These are phyloP conservation scores for Erysimum cheiranthoides DNA, from an alignment of 345 rosid genomes.

Conservation along the genomic window DNA sequence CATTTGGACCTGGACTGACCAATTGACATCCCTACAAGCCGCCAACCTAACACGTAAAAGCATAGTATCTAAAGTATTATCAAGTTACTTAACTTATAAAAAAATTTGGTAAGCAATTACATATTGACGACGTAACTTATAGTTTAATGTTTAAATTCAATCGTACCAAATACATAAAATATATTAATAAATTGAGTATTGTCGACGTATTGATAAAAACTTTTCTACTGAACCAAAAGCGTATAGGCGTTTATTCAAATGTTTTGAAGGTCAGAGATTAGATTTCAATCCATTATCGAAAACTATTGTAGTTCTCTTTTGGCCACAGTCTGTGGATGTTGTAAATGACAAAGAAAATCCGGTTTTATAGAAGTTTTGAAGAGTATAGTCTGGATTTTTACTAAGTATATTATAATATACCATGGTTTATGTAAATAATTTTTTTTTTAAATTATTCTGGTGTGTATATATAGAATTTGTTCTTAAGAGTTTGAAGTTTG, in stretches of 20 bases:
- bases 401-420: background rate
- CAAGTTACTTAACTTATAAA: background rate
- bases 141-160: background rate
- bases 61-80: constrained; percentile 8
- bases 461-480: background rate
- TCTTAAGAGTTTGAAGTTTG: constrained; percentile 3
- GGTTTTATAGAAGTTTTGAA: background rate
- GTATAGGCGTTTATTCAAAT: background rate
- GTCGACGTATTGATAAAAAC: background rate
- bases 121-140: background rate
- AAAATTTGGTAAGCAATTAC: background rate
- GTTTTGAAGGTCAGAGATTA: background rate
- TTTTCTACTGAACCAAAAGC: background rate
- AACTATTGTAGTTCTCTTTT: background rate
- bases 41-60: constrained; percentile 36
- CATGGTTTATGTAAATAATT: background rate
- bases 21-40: too few species aligned
- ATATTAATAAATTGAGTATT: background rate
- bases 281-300: background rate
- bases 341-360: background rate
- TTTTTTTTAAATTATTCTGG: too few species aligned
- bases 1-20: too few species aligned
- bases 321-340: background rate
- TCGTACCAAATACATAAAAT: background rate
- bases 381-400: background rate